Base-by-base conservation (phyloP, 495 filamentous ascomycete species). In the Lindgomyces ingoldianus region DNA sequence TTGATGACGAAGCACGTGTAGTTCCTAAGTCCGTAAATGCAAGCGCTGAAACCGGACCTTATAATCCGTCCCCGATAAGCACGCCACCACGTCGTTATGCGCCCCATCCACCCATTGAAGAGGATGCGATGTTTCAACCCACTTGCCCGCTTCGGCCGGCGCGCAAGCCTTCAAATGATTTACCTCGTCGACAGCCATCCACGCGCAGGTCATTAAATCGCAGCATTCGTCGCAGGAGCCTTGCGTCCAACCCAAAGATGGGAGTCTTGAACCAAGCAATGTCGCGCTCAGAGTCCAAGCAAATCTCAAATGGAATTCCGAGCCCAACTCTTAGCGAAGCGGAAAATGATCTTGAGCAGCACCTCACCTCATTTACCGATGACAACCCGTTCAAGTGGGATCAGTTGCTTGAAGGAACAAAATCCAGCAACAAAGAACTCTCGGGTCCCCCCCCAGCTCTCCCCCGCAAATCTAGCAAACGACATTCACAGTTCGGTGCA, bases 301-400 rank as follows among this genome's bases (percentile, higher is more conserved):
- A 52, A 50, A 11, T 55, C 22, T 29, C 61, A 18, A 12, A 61
- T 64, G 11, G 65, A 52, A 12, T 36, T 18, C 12, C 63, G 22
- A 78, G 66, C 33, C 74, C 75, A 8, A 76, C 75, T 1, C 67
- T 75, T 16, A 76, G 73, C 56, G 68, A 78, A 60, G 74, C 75
- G 0, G 73, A 74, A 49, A 52, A 72, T 19, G 75, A 76, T 27
- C 70, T 76, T 52, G 63, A 66, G 24, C 41, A 45, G 19, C 39
- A 57, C 24, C 63, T 14, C 50, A 62, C 64, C 10, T 58, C 64
- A 10, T 67, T 71, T 33, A 58, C 66, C 0, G 67, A 72, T 30
- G 55, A 60, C 21, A 60, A 60, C 46, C 64, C 62, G 1, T 67
- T 71, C 56, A 60, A 68, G 46, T 68, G 64, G 68, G 68, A 71